Evolutionary conservation across 148 eudicot genomes (phyloP).

Genomic region (Heliosperma pusillum): DNA sequence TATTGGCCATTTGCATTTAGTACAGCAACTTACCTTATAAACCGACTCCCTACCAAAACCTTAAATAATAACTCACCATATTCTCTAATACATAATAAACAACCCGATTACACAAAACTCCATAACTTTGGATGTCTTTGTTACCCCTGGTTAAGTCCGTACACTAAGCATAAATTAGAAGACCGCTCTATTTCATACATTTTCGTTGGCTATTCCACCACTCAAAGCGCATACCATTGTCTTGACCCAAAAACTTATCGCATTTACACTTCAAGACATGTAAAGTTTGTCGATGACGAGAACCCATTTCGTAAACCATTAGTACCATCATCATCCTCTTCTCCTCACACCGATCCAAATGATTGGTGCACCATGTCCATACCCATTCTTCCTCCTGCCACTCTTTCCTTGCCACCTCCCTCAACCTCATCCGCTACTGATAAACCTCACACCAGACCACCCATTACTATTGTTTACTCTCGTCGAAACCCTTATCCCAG

Average conservation of each 20-base stretch:
- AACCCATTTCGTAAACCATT: not conserved
- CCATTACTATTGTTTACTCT: not conserved
- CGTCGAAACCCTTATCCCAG: too few relatives aligned
- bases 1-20: not conserved
- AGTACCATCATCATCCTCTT: not conserved
- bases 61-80: not conserved
- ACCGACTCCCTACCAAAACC: not conserved
- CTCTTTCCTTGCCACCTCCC: not conserved
- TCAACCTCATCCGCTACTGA: not conserved
- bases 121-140: too few relatives aligned
- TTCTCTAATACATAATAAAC: not conserved
- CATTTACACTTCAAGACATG: not conserved
- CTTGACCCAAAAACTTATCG: not conserved
- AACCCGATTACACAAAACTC: not conserved
- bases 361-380: not conserved
- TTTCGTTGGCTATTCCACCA: too few relatives aligned
- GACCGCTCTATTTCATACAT: too few relatives aligned
- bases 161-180: too few relatives aligned
- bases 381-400: not conserved
- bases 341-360: not conserved
- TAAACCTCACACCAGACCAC: not conserved
- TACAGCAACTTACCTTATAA: not conserved
- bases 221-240: constrained; percentile 4
- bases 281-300: not conserved
- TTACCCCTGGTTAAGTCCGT: too few relatives aligned